Percentiles rank a stretch among this genome's conserved stretches.
These are phyloP conservation scores for Xerocomus spinulosus DNA, from an alignment of 768 basidiomycete genomes.

Conservation along the genomic window DNA sequence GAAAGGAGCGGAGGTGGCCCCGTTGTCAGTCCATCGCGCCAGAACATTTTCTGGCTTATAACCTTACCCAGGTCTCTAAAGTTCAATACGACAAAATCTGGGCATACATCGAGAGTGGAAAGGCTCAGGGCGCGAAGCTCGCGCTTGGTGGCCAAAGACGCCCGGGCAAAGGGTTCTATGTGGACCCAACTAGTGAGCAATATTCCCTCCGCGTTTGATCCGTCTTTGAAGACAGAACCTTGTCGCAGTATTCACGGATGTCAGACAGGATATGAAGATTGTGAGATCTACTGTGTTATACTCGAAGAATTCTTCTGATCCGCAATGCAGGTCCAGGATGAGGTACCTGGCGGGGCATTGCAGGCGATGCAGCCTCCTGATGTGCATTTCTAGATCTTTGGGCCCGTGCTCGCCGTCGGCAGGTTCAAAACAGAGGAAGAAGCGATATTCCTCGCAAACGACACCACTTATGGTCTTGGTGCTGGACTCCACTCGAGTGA, in stretches of 20 bases:
- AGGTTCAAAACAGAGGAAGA: conserved; percentile 86
- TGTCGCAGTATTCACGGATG: conserved; percentile 71
- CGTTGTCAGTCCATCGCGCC: conserved; percentile 49
- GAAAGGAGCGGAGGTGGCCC: conserved; percentile 75
- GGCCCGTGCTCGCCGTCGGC: conserved; percentile 83
- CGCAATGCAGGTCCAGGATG: conserved; percentile 26
- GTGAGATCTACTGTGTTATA: conserved; percentile 39
- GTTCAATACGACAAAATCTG: conserved; percentile 82
- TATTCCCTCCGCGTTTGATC: conserved; percentile 7
- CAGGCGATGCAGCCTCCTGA: conserved; percentile 9
- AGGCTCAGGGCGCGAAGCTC: conserved; percentile 74
- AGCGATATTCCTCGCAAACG: conserved; percentile 79
- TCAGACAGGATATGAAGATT: conserved; percentile 79
- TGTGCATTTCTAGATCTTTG: conserved; percentile 69
- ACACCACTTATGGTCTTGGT: conserved; percentile 86
- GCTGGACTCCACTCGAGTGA: conserved; percentile 86
- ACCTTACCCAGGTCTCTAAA: conserved; percentile 63
- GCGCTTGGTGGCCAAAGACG: conserved; percentile 79
- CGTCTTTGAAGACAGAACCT: conserved; percentile 4
- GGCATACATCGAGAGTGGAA: conserved; percentile 84
- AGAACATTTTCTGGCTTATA: conserved; percentile 5
- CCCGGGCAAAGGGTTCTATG: conserved; percentile 74
- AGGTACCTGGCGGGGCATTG: conserved; percentile 18
- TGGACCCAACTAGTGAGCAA: conserved; percentile 80
- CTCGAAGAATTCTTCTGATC: conserved; percentile 21